A percentile compares a stretch with the other conserved stretches of the same genome.
Conservation (phyloP, 2,329 filamentous ascomycete species). For the Xylariaceae sp. region DNA sequence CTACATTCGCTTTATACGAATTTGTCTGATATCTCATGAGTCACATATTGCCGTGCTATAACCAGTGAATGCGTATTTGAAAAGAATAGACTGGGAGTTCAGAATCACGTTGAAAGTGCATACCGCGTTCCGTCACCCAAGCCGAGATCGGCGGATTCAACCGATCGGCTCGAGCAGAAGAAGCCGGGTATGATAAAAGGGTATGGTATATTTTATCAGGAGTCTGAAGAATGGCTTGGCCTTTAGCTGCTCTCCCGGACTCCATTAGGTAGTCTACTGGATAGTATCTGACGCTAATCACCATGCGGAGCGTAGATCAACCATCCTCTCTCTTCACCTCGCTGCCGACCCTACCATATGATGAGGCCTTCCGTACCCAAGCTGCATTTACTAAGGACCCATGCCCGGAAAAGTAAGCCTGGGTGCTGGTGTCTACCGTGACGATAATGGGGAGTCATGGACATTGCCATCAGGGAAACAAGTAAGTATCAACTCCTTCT, state of each 20-base stretch:
- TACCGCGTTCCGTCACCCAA: background rate
- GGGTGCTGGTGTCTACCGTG: slow-evolving; percentile 45
- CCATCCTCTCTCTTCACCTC: slow-evolving; percentile 8
- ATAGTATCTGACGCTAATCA: background rate
- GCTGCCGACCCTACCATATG: slow-evolving; percentile 10
- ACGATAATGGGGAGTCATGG: slow-evolving; percentile 46
- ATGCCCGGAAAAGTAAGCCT: slow-evolving; percentile 11
- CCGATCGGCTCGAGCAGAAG: background rate
- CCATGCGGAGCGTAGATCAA: slow-evolving; percentile 11
- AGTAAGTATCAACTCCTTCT: slow-evolving; percentile 27
- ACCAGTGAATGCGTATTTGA: too few relatives aligned
- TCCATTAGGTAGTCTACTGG: background rate
- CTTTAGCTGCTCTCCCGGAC: too few relatives aligned
- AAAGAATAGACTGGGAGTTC: too few relatives aligned
- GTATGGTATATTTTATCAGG: too few relatives aligned
- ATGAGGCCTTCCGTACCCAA: slow-evolving; percentile 13
- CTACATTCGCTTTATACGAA: too few relatives aligned
- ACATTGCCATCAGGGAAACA: slow-evolving; percentile 44
- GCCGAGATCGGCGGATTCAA: slow-evolving; percentile 1
- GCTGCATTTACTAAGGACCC: slow-evolving; percentile 5
- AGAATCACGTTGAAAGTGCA: background rate
- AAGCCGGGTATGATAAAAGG: background rate
- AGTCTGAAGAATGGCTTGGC: too few relatives aligned
- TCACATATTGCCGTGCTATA: too few relatives aligned
- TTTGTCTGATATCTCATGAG: too few relatives aligned